phyloP scores from a whole-genome alignment of 176 grass and related monocot genomes.

The Poa pratensis region DNA sequence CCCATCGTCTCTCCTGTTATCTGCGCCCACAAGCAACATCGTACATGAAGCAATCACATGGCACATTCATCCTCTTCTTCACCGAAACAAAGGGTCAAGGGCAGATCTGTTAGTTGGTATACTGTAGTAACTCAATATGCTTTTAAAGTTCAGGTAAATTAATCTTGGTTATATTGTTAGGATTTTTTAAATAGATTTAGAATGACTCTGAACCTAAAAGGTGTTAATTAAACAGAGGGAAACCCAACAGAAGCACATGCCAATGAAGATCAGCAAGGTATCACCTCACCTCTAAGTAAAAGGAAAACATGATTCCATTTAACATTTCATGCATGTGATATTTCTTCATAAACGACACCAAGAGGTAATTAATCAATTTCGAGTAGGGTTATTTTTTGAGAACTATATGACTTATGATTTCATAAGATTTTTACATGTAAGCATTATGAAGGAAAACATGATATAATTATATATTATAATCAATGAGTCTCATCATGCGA shows the following conservation, averaged over 20 bases:
- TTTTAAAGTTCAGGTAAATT: constrained; percentile 33
- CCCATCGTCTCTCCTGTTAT: constrained; percentile 67
- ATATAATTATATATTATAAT: too few species aligned
- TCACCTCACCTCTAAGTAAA: constrained; percentile 15
- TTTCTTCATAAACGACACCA: not conserved
- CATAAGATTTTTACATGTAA: constrained; percentile 30
- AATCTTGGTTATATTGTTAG: constrained; percentile 48
- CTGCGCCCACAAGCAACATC: constrained; percentile 43
- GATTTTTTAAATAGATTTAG: constrained; percentile 21
- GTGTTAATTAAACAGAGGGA: constrained; percentile 34
- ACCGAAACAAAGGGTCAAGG: not conserved
- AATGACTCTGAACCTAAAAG: constrained; percentile 25
- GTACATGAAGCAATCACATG: constrained; percentile 12
- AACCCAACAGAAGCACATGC: constrained; percentile 29
- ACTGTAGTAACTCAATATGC: not conserved
- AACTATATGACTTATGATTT: not conserved
- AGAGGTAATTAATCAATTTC: too few species aligned
- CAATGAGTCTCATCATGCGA: too few species aligned
- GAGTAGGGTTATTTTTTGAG: too few species aligned
- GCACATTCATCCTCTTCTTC: too few species aligned
- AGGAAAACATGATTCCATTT: constrained; percentile 43
- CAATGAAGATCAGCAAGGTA: constrained; percentile 53
- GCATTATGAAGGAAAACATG: not conserved
- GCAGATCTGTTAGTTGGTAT: not conserved
- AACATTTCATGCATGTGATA: constrained; percentile 37